These are phyloP conservation scores for Xylaria sp. DNA, from an alignment of 2,329 filamentous ascomycete species.

Conservation along the genomic window DNA sequence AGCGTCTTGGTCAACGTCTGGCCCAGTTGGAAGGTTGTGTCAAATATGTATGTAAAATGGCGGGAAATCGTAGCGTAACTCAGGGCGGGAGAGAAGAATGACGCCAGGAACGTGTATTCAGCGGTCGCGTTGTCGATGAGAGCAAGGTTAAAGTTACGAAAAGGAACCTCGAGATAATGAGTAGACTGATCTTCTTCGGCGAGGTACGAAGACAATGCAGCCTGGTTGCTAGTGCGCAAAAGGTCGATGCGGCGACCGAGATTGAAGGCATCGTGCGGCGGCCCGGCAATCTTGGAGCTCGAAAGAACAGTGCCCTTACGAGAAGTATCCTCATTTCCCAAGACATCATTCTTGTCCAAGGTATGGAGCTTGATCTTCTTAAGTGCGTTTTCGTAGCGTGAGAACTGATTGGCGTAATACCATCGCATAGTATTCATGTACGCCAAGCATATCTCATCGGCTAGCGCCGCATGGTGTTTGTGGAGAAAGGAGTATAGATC, in stretches of 20 bases:
- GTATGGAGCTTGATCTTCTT: conserved; percentile 82
- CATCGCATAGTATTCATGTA: conserved; percentile 99
- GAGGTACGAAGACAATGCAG: conserved; percentile 82
- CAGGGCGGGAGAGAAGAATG: conserved; percentile 82
- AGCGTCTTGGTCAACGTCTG: conserved; percentile 76
- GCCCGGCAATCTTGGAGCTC: conserved; percentile 52
- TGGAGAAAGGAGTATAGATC: conserved; percentile 86
- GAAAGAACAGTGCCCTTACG: conserved; percentile 65
- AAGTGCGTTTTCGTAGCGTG: conserved; percentile 80
- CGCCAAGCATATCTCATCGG: conserved; percentile 86
- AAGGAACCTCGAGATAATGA: conserved; percentile 88
- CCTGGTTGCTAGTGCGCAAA: conserved; percentile 71
- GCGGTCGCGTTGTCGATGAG: conserved; percentile 91
- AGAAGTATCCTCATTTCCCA: conserved; percentile 76
- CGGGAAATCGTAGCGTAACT: conserved; percentile 77
- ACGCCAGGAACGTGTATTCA: conserved; percentile 90
- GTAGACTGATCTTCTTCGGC: conserved; percentile 86
- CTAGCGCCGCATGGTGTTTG: conserved; percentile 78
- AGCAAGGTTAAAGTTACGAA: conserved; percentile 92
- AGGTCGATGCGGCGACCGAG: conserved; percentile 85
- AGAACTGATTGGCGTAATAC: conserved; percentile 95
- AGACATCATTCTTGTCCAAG: conserved; percentile 79
- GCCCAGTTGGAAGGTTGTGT: conserved; percentile 85
- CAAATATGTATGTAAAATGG: conserved; percentile 86
- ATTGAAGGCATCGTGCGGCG: conserved; percentile 84